Evolutionary conservation across 208 protist species (phyloP).

Genomic region (Trypanosoma cruzi): DNA sequence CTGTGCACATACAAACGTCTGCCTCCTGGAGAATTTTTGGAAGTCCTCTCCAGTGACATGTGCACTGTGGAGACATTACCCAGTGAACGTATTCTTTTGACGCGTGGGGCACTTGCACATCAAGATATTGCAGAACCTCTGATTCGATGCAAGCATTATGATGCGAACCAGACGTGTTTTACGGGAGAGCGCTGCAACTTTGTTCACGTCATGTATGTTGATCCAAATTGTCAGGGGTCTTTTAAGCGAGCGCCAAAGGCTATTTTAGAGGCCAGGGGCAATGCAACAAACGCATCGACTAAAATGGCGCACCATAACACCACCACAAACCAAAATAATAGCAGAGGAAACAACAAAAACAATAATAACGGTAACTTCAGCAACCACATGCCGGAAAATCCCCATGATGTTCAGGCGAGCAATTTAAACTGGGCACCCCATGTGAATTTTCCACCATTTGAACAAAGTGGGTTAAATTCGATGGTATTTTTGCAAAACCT

Average conservation of each 20-base stretch:
- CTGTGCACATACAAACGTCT: conserved; percentile 79
- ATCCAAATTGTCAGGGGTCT: conserved; percentile 31
- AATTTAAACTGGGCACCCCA: neutral
- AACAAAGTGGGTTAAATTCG: neutral
- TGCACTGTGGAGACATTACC: conserved; percentile 25
- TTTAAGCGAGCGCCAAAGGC: conserved; percentile 44
- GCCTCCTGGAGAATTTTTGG: conserved; percentile 30
- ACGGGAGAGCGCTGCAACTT: conserved; percentile 41
- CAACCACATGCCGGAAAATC: conserved; percentile 9
- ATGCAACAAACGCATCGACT: neutral
- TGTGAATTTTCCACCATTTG: conserved; percentile 5
- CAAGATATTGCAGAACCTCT: conserved; percentile 30
- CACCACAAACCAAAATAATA: conserved; percentile 12
- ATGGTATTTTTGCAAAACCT: neutral
- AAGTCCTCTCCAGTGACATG: conserved; percentile 33
- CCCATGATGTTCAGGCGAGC: neutral
- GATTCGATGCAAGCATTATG: conserved; percentile 42
- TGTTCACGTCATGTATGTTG: conserved; percentile 44
- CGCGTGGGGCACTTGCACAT: conserved; percentile 22
- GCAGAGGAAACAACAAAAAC: conserved; percentile 4
- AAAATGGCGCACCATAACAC: neutral
- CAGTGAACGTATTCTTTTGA: conserved; percentile 43
- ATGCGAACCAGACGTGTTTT: conserved; percentile 41
- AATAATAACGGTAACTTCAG: conserved; percentile 23
- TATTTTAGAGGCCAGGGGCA: conserved; percentile 4